Evolutionary conservation across 129 eudicot species (phyloP), one percentile per base, ranked within the genome.

Genomic region (Pulicaria dysenterica): DNA sequence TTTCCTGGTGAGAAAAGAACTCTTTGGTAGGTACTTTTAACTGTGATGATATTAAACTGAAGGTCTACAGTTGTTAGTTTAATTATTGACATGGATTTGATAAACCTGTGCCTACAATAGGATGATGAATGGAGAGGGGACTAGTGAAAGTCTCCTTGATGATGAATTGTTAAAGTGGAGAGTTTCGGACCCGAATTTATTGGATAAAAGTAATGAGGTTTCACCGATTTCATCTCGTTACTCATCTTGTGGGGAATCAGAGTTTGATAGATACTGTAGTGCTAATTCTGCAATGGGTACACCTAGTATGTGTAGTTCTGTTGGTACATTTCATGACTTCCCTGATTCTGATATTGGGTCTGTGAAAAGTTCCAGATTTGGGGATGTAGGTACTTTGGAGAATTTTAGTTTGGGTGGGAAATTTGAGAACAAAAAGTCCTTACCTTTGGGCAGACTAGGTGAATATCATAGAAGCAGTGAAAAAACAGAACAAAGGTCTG

Each of bases 251-350:
- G 98, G 85, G 13, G 96, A 93, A 60, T 93, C 96, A 17, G 96
- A 93, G 69, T 89, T 87, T 66, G 98, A 89, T 51, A 82, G 94
- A 78, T 93, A 85, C 57, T 93, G 95, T 73, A 93, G 98, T 75
- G 95, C 96, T 44, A 89, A 86, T 80, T 93, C 98, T 42, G 89
- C 74, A 1, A 85, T 89, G 95, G 98, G 98, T 6, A 93, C 98
- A 45, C 92, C 98, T 49, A 93, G 96, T 69, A 16, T 89, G 41
- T 79, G 92, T 72, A 80, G 92, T 64, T 89, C 89, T 44, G 85
- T 81, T 67, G 95, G 88, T 19, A 64, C 85, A 8, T 83, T 85
- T 80, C 91, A 86, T 8, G 91, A 86, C 31, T 84, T 72, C 48
- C 64, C 67, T 16, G 96, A 89, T 64, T 85, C 92, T 62, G 96